phyloP scores from a whole-genome alignment of 2,329 filamentous ascomycete genomes.

The Phialocephala subalpina region DNA sequence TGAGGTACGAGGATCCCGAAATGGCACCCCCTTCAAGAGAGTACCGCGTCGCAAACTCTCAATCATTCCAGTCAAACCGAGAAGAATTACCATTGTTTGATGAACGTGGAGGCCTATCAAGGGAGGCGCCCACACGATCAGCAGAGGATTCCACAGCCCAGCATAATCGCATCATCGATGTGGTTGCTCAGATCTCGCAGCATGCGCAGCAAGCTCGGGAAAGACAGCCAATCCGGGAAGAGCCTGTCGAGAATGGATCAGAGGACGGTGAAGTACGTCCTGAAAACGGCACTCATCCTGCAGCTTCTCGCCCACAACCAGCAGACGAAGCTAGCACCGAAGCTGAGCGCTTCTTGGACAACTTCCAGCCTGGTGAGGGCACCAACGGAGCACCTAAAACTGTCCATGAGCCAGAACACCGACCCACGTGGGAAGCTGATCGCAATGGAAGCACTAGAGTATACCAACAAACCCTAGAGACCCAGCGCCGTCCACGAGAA shows the following conservation, averaged over 20 bases:
- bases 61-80: conserved; percentile 29
- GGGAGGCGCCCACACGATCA: conserved; percentile 17
- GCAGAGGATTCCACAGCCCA: conserved; percentile 32
- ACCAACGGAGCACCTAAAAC: conserved; percentile 19
- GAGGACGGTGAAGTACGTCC: conserved; percentile 48
- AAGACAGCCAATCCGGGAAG: conserved; percentile 30
- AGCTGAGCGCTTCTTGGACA: conserved; percentile 49
- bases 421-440: conserved; percentile 32
- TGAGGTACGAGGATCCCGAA: conserved; percentile 31
- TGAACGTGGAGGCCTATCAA: conserved; percentile 6
- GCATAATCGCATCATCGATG: conserved; percentile 39
- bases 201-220: conserved; percentile 38
- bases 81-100: conserved; percentile 14
- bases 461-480: conserved; percentile 27
- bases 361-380: conserved; percentile 42
- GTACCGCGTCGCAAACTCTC: conserved; percentile 30
- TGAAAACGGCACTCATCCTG: conserved; percentile 27
- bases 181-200: conserved; percentile 40
- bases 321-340: conserved; percentile 43
- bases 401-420: conserved; percentile 24
- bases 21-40: conserved; percentile 18
- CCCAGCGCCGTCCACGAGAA: conserved; percentile 25
- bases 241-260: conserved; percentile 42
- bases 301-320: conserved; percentile 15
- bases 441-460: conserved; percentile 25